Evolutionary conservation across 192 early-diverging fungal species (phyloP).

Genomic region (Gaertneriomyces sp.): DNA sequence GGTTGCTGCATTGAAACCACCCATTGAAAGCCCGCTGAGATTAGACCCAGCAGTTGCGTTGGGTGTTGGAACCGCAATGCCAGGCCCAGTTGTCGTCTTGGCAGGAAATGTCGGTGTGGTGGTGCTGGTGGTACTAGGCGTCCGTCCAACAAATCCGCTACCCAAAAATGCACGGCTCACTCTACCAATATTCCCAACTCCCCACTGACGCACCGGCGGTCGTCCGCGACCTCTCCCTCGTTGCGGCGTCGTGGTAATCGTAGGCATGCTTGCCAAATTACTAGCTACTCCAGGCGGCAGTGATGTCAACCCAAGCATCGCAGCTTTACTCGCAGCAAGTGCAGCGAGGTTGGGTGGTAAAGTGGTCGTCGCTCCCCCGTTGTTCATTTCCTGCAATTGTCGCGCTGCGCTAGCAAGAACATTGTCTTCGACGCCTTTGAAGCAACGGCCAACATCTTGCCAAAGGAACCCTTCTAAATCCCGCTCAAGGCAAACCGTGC

Average conservation of each 20-base stretch:
- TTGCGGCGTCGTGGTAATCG: not conserved
- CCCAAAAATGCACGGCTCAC: not conserved
- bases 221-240: not conserved
- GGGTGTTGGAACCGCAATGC: constrained; percentile 15
- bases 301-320: constrained; percentile 17
- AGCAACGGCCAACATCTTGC: constrained; percentile 53
- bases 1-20: constrained; percentile 11
- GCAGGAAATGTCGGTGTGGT: constrained; percentile 5
- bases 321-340: constrained; percentile 19
- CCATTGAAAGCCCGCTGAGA: not conserved
- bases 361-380: not conserved
- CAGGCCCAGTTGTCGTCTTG: constrained; percentile 23
- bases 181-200: not conserved
- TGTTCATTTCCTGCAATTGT: constrained; percentile 1
- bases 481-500: constrained; percentile 75
- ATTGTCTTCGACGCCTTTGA: constrained; percentile 47
- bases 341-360: constrained; percentile 52
- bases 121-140: not conserved
- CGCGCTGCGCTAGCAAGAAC: constrained; percentile 13
- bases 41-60: not conserved
- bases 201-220: not conserved
- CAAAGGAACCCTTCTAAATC: constrained; percentile 71
- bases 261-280: constrained; percentile 1
- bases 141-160: not conserved
- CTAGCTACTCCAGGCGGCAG: constrained; percentile 14